phyloP scores from a whole-genome alignment of 2,329 filamentous ascomycete genomes.

The Cadophora sp. region DNA sequence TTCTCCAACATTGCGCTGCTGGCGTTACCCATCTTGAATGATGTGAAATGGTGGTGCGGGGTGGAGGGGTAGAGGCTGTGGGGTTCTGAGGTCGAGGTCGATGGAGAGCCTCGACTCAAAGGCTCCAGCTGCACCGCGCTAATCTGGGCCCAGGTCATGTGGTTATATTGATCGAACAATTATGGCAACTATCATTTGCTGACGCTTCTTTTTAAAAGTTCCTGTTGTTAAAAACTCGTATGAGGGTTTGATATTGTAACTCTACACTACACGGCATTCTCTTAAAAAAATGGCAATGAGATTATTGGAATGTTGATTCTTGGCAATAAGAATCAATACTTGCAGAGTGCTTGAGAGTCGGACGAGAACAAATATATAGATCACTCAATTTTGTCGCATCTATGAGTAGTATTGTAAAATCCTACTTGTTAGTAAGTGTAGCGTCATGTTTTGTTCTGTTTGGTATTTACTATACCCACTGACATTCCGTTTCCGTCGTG shows the following conservation, averaged over 20 bases:
- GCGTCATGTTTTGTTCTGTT: no score
- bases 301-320: constrained; percentile 3
- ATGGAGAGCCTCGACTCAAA: neutral
- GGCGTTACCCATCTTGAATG: constrained; percentile 67
- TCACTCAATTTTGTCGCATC: no score
- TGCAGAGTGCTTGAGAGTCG: no score
- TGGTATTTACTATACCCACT: no score
- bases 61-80: constrained; percentile 26
- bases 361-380: no score
- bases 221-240: neutral
- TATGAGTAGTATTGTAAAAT: no score
- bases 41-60: constrained; percentile 19
- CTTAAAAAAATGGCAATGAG: neutral
- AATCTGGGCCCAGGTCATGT: constrained; percentile 4
- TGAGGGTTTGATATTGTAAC: no score
- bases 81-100: constrained; percentile 17
- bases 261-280: neutral
- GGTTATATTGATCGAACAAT: constrained; percentile 6
- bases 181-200: neutral
- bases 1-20: constrained; percentile 84
- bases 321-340: neutral
- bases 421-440: no score
- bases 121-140: constrained; percentile 6
- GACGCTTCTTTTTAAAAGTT: neutral
- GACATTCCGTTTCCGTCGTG: no score